Percentiles rank a stretch among this genome's conserved stretches.
These are phyloP conservation scores for Pseudogymnoascus sp. DNA, from an alignment of 2,329 filamentous ascomycete species.

Conservation along the genomic window DNA sequence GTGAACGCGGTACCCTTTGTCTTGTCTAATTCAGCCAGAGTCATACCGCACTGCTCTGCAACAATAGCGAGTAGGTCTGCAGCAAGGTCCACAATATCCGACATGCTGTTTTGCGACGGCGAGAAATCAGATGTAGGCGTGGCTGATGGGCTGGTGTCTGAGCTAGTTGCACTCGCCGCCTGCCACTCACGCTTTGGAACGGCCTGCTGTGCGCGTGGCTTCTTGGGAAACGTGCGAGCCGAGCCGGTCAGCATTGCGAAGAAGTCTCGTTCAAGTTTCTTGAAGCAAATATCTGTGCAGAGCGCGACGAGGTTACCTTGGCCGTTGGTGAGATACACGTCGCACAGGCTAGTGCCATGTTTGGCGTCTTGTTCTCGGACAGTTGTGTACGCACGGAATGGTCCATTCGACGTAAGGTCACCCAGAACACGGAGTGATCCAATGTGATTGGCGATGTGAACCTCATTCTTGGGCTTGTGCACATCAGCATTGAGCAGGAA, in stretches of 20 bases:
- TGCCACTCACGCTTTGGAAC: background rate
- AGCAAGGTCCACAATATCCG: background rate
- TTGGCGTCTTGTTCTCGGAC: background rate
- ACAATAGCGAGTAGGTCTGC: background rate
- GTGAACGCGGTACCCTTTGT: conserved; percentile 38
- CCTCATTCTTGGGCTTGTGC: conserved; percentile 45
- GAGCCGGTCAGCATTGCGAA: background rate
- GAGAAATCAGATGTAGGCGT: background rate
- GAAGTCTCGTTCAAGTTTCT: background rate
- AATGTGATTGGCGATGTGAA: conserved; percentile 56
- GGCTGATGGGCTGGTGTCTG: background rate
- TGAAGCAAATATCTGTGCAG: background rate
- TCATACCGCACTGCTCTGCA: background rate
- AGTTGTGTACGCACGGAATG: background rate
- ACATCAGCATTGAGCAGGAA: conserved; percentile 50
- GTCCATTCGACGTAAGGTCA: background rate
- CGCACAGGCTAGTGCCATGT: background rate
- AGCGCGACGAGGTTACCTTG: background rate
- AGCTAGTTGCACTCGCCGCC: background rate
- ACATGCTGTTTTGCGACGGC: background rate
- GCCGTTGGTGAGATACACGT: background rate
- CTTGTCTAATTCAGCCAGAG: background rate
- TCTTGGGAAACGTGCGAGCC: background rate
- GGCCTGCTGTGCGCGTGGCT: background rate
- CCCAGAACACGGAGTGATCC: conserved; percentile 35